Evolutionary conservation across 176 grass and related monocot genomes (phyloP).

Genomic region (Alopecurus myosuroides): DNA sequence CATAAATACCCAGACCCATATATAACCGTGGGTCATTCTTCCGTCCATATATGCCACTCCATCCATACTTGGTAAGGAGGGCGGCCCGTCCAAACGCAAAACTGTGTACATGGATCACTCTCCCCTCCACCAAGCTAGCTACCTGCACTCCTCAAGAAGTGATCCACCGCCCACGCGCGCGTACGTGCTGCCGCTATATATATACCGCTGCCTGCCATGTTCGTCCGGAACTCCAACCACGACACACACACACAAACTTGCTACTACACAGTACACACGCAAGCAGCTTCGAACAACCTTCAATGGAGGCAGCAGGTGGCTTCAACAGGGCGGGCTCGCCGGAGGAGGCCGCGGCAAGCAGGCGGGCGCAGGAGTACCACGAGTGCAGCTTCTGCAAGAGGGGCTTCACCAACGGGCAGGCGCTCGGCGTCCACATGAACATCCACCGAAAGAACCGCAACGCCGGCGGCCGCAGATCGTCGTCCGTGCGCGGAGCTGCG

Average conservation of each 20-base stretch:
- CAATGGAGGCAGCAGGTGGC: conserved; percentile 34
- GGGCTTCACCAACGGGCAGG: conserved; percentile 74
- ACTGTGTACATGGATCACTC: neutral
- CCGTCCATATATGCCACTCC: too few species aligned
- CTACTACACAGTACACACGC: neutral
- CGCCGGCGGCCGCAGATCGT: conserved; percentile 41
- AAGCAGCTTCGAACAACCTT: too few species aligned
- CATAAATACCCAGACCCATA: too few species aligned
- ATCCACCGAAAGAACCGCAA: conserved; percentile 76
- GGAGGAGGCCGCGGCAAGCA: conserved; percentile 6
- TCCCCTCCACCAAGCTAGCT: neutral
- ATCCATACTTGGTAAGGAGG: neutral
- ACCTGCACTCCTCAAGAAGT: neutral
- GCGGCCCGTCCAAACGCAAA: conserved; percentile 16
- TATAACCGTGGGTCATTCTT: too few species aligned
- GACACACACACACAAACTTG: neutral
- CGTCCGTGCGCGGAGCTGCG: neutral
- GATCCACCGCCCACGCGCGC: neutral
- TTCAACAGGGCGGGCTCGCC: conserved; percentile 5
- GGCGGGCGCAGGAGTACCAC: conserved; percentile 39
- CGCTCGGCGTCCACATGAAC: conserved; percentile 78
- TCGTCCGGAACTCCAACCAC: neutral
- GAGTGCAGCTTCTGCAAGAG: conserved; percentile 57
- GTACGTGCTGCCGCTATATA: neutral
- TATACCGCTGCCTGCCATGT: neutral